Conservation (phyloP, 805 yeast species). For the Wickerhamomyces ciferrii region DNA sequence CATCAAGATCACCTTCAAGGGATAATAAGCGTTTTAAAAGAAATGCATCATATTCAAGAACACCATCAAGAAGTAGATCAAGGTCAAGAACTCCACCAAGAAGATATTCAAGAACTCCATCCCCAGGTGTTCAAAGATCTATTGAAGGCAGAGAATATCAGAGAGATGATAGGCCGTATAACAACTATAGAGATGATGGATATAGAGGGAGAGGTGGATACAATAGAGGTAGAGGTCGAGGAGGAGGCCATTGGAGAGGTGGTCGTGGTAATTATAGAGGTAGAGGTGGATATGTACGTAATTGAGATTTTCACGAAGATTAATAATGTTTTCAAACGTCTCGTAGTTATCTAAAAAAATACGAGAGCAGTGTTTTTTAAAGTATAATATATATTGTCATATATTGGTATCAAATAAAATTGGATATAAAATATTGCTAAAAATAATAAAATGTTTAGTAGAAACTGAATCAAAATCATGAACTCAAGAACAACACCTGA, state of each 20-base stretch:
- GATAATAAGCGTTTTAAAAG: neutral
- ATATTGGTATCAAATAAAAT: neutral
- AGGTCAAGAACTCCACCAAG: constrained; percentile 1
- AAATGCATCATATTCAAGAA: neutral
- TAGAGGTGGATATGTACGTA: neutral
- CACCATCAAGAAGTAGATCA: constrained; percentile 1
- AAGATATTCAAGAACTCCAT: neutral
- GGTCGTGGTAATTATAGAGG: neutral
- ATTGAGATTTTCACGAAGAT: neutral
- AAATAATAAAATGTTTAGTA: neutral
- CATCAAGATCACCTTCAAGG: neutral
- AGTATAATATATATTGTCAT: neutral
- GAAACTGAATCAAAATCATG: neutral
- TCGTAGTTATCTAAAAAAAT: too few species aligned
- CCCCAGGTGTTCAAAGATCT: neutral
- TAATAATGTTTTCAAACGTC: too few species aligned
- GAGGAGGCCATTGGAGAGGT: neutral
- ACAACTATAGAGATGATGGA: neutral
- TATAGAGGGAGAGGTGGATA: constrained; percentile 1
- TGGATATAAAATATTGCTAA: neutral
- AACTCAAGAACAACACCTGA: neutral
- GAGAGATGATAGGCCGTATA: too few species aligned
- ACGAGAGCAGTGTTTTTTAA: too few species aligned
- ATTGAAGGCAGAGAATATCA: neutral
- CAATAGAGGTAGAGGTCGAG: neutral